Evolutionary conservation across 805 yeast genomes (phyloP), one percentile per base, ranked within the genome.

Genomic region (Ogataea angusta): DNA sequence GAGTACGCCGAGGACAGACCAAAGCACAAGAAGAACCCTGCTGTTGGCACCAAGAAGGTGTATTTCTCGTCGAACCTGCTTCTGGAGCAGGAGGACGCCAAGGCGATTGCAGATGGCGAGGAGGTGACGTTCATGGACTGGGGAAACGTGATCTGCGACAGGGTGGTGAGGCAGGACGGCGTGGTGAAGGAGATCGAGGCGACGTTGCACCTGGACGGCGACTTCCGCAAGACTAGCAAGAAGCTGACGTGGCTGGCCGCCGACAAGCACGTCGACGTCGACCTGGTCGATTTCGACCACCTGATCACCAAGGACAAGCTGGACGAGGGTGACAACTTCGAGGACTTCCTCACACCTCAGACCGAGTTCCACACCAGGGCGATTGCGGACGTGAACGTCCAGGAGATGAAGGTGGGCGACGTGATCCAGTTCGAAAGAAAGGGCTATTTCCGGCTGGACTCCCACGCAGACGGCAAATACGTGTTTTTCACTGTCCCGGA

Each of bases 71-170:
- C 78, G 44, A 69, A 78, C 39, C 72, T 85, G 33, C 68, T 87
- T 54, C 72, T 91, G 56, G 97, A 90, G 60, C 95, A 86, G 69
- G 91, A 73, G 21, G 98, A 91, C 66, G 82, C 90, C 33, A 71
- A 82, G 46, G 53, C 69, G 6, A 63, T 73, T 31, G 79, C 74
- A 52, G 91, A 80, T 30, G 86, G 84, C 49, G 98, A 91, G 69
- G 98, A 91, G 70, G 73, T 90, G 48, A 91, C 98, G n/a, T 76
- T 91, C 57, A 91, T 91, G 98, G 97, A 91, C 68, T 91, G 98
- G 98, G 98, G 97, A 75, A 91, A 91, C 63, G 85, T 80, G 43
- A 84, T 91, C 51, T 70, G 90, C 51, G 76, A 83, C 51, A 78
- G 78, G 62, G 75, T 90, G 59, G 68, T 67, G 61, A 81, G 76